phyloP scores from a whole-genome alignment of 1,139 yeast species.

The Kurtzmaniella quercitrusa region DNA sequence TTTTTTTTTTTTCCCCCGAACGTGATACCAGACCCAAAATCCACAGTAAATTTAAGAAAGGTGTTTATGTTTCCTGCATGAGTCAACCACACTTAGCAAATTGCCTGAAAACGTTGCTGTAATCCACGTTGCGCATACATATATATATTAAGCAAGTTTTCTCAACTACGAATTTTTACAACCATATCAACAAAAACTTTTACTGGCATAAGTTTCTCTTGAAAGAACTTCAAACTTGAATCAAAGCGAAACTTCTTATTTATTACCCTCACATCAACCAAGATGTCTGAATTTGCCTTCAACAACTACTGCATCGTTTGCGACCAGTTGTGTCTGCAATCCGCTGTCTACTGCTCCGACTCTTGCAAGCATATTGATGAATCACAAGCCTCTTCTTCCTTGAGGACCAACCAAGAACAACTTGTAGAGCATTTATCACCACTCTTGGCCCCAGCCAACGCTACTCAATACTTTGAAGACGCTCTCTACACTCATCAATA shows the following conservation, averaged over 20 bases:
- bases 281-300: slow-evolving; percentile 46
- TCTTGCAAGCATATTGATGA: slow-evolving; percentile 50
- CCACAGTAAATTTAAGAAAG: slow-evolving; percentile 1
- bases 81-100: neutral
- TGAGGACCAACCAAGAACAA: slow-evolving; percentile 5
- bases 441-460: slow-evolving; percentile 30
- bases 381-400: slow-evolving; percentile 14
- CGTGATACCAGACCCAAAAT: neutral
- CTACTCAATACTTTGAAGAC: neutral
- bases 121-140: slow-evolving; percentile 2
- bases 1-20: no score
- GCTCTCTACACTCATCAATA: neutral
- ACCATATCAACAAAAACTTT: slow-evolving; percentile 1
- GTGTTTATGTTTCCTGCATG: neutral
- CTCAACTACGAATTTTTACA: neutral
- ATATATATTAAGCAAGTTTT: slow-evolving; percentile 2
- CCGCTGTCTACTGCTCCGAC: slow-evolving; percentile 58
- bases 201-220: neutral
- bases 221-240: neutral
- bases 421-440: slow-evolving; percentile 27
- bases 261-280: neutral
- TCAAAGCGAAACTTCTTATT: neutral
- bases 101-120: neutral
- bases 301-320: slow-evolving; percentile 66
- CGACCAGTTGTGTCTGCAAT: slow-evolving; percentile 53